These are phyloP conservation scores for Geotrichum restrictum DNA, from an alignment of 1,139 yeast species.

Conservation along the genomic window DNA sequence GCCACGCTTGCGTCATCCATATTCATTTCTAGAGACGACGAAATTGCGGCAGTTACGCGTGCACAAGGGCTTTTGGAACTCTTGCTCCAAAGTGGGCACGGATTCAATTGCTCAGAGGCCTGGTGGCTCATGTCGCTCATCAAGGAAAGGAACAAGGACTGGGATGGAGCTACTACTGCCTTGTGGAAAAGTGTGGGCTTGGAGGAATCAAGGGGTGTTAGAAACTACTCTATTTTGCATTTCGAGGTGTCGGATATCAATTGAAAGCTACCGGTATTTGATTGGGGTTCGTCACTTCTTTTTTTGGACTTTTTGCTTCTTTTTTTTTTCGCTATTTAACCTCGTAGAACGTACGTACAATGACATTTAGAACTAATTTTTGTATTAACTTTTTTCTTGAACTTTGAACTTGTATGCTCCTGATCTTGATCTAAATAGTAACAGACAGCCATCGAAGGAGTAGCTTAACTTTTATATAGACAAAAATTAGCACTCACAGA, in stretches of 20 bases:
- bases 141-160: conserved; percentile 61
- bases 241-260: neutral
- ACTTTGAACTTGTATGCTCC: too few species aligned
- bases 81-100: conserved; percentile 51
- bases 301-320: too few species aligned
- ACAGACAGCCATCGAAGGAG: too few species aligned
- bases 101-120: conserved; percentile 59
- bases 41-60: conserved; percentile 62
- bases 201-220: conserved; percentile 64
- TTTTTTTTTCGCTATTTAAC: too few species aligned
- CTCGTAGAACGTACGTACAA: too few species aligned
- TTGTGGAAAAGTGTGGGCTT: conserved; percentile 66
- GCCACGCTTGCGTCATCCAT: conserved; percentile 21
- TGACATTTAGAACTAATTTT: too few species aligned
- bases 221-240: conserved; percentile 32
- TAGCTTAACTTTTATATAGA: too few species aligned
- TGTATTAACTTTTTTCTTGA: too few species aligned
- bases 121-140: conserved; percentile 69
- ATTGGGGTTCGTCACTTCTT: too few species aligned
- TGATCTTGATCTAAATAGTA: too few species aligned
- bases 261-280: too few species aligned
- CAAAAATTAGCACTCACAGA: too few species aligned
- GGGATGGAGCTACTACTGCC: conserved; percentile 48
- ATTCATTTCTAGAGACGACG: conserved; percentile 50
- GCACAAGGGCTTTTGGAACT: conserved; percentile 59